These are phyloP conservation scores for Neurospora tetrasperma DNA, from an alignment of 495 filamentous ascomycete genomes.

Conservation along the genomic window DNA sequence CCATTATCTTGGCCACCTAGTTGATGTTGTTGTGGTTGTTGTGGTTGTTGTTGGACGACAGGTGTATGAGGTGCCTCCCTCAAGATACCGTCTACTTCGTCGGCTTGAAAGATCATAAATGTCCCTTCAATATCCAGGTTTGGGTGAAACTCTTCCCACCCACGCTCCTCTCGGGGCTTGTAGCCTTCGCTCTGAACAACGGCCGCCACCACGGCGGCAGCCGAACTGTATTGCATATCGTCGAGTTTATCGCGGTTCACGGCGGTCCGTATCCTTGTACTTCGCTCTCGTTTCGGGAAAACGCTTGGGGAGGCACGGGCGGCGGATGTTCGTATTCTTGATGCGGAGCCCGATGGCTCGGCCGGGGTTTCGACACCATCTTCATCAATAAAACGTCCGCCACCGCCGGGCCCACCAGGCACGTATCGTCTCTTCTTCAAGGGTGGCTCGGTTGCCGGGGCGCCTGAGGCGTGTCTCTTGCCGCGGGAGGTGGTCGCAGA, in stretches of 20 bases:
- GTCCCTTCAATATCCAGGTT: slow-evolving; percentile 77
- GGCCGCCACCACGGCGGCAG: slow-evolving; percentile 74
- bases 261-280: slow-evolving; percentile 41
- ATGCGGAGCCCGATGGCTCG: slow-evolving; percentile 8
- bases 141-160: slow-evolving; percentile 95
- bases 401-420: slow-evolving; percentile 71
- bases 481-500: slow-evolving; percentile 33
- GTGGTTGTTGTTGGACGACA: slow-evolving; percentile 13
- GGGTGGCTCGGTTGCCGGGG: slow-evolving; percentile 42
- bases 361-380: slow-evolving; percentile 44
- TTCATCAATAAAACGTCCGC: slow-evolving; percentile 63
- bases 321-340: slow-evolving; percentile 26
- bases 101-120: slow-evolving; percentile 66
- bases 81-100: slow-evolving; percentile 68
- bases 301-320: slow-evolving; percentile 30
- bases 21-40: slow-evolving; percentile 9
- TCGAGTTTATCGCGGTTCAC: slow-evolving; percentile 35
- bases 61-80: slow-evolving; percentile 37
- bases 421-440: slow-evolving; percentile 50
- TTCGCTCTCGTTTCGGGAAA: slow-evolving; percentile 40
- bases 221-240: slow-evolving; percentile 58
- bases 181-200: slow-evolving; percentile 87
- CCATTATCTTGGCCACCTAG: slow-evolving; percentile 22
- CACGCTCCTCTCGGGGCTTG: slow-evolving; percentile 91
- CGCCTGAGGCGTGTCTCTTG: slow-evolving; percentile 26